Percentiles rank a stretch among this genome's conserved stretches.
These are phyloP conservation scores for Trichoderma koningiopsis DNA, from an alignment of 2,329 filamentous ascomycete genomes.

Conservation along the genomic window DNA sequence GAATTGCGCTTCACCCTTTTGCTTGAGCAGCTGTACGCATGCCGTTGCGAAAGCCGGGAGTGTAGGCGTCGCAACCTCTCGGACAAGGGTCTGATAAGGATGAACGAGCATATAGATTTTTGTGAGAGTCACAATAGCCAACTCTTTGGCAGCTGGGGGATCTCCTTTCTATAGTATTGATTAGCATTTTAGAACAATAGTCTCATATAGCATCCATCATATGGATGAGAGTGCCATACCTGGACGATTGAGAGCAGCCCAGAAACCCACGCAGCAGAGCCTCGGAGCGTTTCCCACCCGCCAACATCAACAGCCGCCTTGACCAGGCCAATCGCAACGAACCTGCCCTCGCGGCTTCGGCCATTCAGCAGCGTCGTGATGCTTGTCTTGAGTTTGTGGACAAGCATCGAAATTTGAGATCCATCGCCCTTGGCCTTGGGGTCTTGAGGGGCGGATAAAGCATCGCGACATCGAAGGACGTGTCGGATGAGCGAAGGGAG, in stretches of 20 bases:
- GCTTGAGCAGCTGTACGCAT: slow-evolving; percentile 67
- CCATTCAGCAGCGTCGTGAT: slow-evolving; percentile 78
- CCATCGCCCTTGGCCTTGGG: slow-evolving; percentile 61
- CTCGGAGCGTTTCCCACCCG: slow-evolving; percentile 78
- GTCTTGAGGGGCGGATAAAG: slow-evolving; percentile 66
- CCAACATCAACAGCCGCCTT: slow-evolving; percentile 82
- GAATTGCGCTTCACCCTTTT: slow-evolving; percentile 38
- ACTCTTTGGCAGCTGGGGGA: slow-evolving; percentile 70
- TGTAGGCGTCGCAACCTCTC: slow-evolving; percentile 85
- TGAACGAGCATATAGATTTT: slow-evolving; percentile 84
- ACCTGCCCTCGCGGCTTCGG: slow-evolving; percentile 71
- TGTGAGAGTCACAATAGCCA: slow-evolving; percentile 75
- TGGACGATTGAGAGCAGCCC: slow-evolving; percentile 74
- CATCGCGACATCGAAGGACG: slow-evolving; percentile 56
- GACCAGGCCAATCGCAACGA: slow-evolving; percentile 74
- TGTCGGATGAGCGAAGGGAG: slow-evolving; percentile 68
- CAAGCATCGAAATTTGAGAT: slow-evolving; percentile 67
- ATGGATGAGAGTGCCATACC: slow-evolving; percentile 45
- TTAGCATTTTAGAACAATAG: slow-evolving; percentile 3
- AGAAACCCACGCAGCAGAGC: slow-evolving; percentile 73
- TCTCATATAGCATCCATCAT: no score
- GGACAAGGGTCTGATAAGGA: slow-evolving; percentile 76
- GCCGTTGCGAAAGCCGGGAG: slow-evolving; percentile 73
- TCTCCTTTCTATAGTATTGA: slow-evolving; percentile 67
- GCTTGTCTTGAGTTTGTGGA: slow-evolving; percentile 81